A percentile compares a stretch with the other conserved stretches of the same genome.
These are phyloP conservation scores for Bolboschoenus planiculmis DNA, from an alignment of 176 grass and related monocot species.

Conservation along the genomic window DNA sequence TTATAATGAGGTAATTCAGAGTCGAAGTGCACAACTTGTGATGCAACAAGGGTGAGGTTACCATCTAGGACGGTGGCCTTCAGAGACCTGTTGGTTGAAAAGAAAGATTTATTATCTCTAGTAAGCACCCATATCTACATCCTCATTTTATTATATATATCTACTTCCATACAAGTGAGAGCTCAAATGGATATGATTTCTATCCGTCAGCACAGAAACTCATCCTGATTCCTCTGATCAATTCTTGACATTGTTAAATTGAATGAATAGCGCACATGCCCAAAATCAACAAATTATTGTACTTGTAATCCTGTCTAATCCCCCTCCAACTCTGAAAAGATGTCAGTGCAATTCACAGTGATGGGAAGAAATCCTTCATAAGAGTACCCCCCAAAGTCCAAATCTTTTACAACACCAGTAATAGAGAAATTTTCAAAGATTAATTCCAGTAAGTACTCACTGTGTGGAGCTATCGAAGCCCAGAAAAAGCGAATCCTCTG, in stretches of 20 bases:
- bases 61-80: conserved; percentile 80
- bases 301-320: neutral
- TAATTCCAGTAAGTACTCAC: conserved; percentile 45
- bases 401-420: neutral
- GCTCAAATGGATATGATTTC: neutral
- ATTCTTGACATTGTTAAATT: too few species aligned
- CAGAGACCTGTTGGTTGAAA: conserved; percentile 42
- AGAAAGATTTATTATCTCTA: neutral
- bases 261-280: neutral
- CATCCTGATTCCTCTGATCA: neutral
- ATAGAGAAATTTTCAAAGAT: neutral
- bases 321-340: neutral
- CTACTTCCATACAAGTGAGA: neutral
- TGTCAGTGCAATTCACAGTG: neutral
- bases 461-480: conserved; percentile 95
- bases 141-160: neutral
- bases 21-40: conserved; percentile 77
- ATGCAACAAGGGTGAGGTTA: conserved; percentile 53
- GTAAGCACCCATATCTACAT: neutral
- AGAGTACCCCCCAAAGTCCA: neutral
- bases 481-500: conserved; percentile 74
- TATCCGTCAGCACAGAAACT: neutral
- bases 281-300: neutral
- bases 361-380: neutral
- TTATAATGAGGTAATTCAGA: conserved; percentile 77